These are phyloP conservation scores for Gastrolobium bilobum DNA, from an alignment of 306 rosid species.

Conservation along the genomic window DNA sequence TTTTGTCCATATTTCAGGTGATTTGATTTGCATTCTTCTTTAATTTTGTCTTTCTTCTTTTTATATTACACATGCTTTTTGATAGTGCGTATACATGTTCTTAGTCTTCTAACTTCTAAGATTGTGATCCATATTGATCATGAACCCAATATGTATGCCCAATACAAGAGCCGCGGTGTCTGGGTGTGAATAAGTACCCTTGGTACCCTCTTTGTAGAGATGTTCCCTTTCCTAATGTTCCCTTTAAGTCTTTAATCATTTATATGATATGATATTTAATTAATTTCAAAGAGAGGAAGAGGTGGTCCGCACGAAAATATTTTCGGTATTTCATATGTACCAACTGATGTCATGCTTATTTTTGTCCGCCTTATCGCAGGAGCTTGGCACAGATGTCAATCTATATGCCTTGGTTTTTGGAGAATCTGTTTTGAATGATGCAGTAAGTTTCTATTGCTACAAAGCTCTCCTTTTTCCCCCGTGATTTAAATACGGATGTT, in stretches of 20 bases:
- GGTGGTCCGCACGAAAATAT: too few species aligned
- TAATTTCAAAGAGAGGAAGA: too few species aligned
- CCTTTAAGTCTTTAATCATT: neutral
- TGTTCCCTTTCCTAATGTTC: neutral
- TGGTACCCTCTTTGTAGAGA: neutral
- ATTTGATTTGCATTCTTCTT: neutral
- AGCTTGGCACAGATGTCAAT: conserved; percentile 82
- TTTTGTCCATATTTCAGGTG: conserved; percentile 89
- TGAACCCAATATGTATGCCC: neutral
- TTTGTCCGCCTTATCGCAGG: conserved; percentile 54
- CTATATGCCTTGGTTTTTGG: conserved; percentile 90
- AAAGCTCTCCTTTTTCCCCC: conserved; percentile 22
- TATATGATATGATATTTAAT: too few species aligned
- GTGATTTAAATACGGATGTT: conserved; percentile 35
- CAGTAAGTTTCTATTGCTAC: conserved; percentile 56
- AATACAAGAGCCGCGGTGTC: neutral
- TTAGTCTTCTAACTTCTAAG: neutral
- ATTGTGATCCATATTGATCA: neutral
- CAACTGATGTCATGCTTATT: neutral
- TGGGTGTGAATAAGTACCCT: neutral
- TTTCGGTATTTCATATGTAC: too few species aligned
- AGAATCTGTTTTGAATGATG: conserved; percentile 88
- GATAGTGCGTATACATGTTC: neutral
- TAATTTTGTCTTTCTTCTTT: neutral
- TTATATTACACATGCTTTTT: neutral